Evolutionary conservation across 768 basidiomycete species (phyloP).

Genomic region (Cystobasidium tubakii): DNA sequence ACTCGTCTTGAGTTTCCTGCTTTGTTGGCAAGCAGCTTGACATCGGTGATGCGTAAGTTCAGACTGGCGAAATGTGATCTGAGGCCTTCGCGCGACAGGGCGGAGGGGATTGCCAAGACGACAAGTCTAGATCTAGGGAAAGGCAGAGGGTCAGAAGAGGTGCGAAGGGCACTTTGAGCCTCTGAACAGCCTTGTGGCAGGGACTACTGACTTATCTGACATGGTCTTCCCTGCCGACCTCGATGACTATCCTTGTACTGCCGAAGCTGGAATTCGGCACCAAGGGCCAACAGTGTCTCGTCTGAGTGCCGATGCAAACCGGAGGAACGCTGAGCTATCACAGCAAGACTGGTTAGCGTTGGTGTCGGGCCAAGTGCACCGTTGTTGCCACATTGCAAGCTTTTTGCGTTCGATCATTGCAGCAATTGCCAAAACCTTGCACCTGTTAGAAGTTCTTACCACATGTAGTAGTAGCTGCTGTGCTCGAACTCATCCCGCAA

Average conservation of each 20-base stretch:
- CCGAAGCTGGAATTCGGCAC: too few species aligned
- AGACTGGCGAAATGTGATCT: slow-evolving; percentile 2
- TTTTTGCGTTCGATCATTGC: background rate
- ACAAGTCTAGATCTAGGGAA: slow-evolving; percentile 24
- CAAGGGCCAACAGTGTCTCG: too few species aligned
- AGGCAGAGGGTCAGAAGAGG: too few species aligned
- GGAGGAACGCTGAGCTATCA: too few species aligned
- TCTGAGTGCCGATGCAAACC: too few species aligned
- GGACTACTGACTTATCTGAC: background rate
- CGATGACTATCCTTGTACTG: too few species aligned
- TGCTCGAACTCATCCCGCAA: too few species aligned
- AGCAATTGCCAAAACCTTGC: too few species aligned
- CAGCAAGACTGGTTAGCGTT: too few species aligned
- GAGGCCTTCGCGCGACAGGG: background rate
- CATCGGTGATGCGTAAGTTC: slow-evolving; percentile 61
- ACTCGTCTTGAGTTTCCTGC: slow-evolving; percentile 77
- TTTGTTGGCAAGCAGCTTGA: slow-evolving; percentile 67
- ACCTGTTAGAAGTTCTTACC: too few species aligned
- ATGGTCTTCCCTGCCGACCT: background rate
- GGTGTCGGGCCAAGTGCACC: too few species aligned
- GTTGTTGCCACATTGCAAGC: background rate
- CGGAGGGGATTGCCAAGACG: slow-evolving; percentile 20
- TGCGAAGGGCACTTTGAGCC: background rate
- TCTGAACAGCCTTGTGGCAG: background rate
- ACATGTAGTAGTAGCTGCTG: too few species aligned